Evolutionary conservation across 768 basidiomycete genomes (phyloP).

Genomic region (Suillus discolor): DNA sequence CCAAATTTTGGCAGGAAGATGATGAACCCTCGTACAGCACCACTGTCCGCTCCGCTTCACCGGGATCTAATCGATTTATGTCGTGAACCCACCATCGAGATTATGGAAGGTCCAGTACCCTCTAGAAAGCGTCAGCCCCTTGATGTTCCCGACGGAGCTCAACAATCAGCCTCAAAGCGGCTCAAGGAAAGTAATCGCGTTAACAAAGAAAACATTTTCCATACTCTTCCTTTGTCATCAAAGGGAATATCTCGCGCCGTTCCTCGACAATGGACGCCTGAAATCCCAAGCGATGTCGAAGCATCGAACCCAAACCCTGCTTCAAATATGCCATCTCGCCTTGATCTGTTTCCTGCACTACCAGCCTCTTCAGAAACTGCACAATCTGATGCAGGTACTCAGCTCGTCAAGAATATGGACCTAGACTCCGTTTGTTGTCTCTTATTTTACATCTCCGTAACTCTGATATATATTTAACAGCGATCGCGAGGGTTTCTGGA

Average conservation of each 20-base stretch:
- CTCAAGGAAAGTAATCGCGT: constrained; percentile 23
- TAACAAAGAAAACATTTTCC: constrained; percentile 30
- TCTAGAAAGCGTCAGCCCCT: constrained; percentile 34
- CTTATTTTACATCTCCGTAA: not conserved
- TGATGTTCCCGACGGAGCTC: constrained; percentile 15
- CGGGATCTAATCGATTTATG: constrained; percentile 20
- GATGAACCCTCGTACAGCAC: not conserved
- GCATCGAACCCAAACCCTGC: constrained; percentile 21
- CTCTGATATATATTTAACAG: not conserved
- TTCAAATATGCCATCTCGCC: constrained; percentile 2
- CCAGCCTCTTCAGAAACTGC: not conserved
- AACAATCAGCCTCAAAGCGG: constrained; percentile 31
- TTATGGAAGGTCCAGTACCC: constrained; percentile 14
- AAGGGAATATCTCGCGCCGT: constrained; percentile 8
- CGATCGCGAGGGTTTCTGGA: constrained; percentile 5
- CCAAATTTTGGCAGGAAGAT: constrained; percentile 41
- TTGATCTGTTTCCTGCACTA: constrained; percentile 19
- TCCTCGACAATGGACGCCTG: constrained; percentile 20
- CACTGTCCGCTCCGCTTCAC: constrained; percentile 16
- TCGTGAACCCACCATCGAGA: constrained; percentile 16
- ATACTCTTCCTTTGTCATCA: constrained; percentile 8
- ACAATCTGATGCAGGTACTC: not conserved
- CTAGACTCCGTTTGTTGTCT: not conserved
- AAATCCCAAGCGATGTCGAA: constrained; percentile 25
- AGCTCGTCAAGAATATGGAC: not conserved